Conservation (phyloP, 2,329 filamentous ascomycete genomes). For the Penicillium griseofulvum region DNA sequence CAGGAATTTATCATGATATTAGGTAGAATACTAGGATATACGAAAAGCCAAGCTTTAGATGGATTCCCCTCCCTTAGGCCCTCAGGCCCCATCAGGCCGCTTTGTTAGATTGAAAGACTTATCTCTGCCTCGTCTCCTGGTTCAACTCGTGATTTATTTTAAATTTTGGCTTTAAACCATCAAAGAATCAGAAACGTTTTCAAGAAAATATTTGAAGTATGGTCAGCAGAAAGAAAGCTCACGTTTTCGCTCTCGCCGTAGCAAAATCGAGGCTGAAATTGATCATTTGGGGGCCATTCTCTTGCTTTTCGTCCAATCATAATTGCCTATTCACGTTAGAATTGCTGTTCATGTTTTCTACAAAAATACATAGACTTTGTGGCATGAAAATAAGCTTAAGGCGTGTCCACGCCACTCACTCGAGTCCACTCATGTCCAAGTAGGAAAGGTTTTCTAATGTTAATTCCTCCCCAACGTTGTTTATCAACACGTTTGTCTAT, state of each 20-base stretch:
- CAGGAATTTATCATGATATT: background rate
- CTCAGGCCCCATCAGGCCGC: background rate
- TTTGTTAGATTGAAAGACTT: background rate
- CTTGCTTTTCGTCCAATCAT: background rate
- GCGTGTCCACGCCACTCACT: constrained; percentile 5
- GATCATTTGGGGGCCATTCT: background rate
- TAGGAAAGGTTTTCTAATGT: background rate
- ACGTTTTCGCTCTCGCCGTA: too few relatives aligned
- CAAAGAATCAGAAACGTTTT: background rate
- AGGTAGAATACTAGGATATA: too few relatives aligned
- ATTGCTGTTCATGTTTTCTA: too few relatives aligned
- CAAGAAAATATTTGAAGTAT: background rate
- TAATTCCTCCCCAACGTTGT: too few relatives aligned
- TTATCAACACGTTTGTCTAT: background rate
- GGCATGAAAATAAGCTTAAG: constrained; percentile 7
- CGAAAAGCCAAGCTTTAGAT: background rate
- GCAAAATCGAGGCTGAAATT: background rate
- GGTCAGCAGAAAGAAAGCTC: background rate
- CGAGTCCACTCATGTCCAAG: background rate
- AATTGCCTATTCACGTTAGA: too few relatives aligned
- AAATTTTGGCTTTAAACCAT: background rate
- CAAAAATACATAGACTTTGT: background rate
- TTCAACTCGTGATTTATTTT: background rate
- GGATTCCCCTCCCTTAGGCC: background rate
- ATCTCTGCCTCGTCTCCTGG: background rate